Evolutionary conservation across 805 yeast genomes (phyloP).

Genomic region (Teunomyces kruisii): DNA sequence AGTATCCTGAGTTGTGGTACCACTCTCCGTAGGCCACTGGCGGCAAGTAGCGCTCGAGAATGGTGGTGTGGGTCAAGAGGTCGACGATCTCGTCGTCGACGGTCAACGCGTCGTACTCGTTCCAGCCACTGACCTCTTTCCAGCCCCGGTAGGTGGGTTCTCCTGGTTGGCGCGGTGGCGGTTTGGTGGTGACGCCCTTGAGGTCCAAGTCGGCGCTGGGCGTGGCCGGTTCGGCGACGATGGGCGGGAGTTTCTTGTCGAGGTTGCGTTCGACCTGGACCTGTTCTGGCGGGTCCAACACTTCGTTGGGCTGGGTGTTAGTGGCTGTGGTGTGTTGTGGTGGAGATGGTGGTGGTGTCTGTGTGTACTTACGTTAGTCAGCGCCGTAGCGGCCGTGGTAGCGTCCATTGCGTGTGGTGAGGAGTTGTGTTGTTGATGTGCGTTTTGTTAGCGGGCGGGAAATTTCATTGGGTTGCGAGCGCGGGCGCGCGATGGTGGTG

Average conservation of each 20-base stretch:
- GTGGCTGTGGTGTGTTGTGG: constrained; percentile 9
- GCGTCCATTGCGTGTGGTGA: constrained; percentile 1
- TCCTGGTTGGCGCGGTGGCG: constrained; percentile 50
- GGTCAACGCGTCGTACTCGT: constrained; percentile 61
- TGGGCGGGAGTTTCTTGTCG: background rate
- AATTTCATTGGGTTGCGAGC: background rate
- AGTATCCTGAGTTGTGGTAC: constrained; percentile 84
- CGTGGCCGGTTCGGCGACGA: constrained; percentile 12
- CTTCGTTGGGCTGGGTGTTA: constrained; percentile 32
- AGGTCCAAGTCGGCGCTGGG: constrained; percentile 42
- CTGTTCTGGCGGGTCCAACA: constrained; percentile 36
- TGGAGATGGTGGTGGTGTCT: background rate
- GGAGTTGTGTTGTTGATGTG: background rate
- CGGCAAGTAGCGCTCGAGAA: constrained; percentile 74
- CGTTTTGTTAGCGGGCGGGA: background rate
- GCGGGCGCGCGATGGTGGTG: too few species aligned
- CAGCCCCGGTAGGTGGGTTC: constrained; percentile 83
- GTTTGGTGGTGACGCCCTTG: constrained; percentile 31
- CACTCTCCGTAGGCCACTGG: constrained; percentile 87
- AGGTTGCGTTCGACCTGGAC: constrained; percentile 9
- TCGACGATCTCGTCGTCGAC: constrained; percentile 73
- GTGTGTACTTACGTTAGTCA: background rate
- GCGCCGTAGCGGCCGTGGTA: constrained; percentile 3
- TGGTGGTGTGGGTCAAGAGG: constrained; percentile 64
- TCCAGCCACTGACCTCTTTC: constrained; percentile 92